Conservation (phyloP, 1,284 basidiomycete species). For the Malassezia furfur region DNA sequence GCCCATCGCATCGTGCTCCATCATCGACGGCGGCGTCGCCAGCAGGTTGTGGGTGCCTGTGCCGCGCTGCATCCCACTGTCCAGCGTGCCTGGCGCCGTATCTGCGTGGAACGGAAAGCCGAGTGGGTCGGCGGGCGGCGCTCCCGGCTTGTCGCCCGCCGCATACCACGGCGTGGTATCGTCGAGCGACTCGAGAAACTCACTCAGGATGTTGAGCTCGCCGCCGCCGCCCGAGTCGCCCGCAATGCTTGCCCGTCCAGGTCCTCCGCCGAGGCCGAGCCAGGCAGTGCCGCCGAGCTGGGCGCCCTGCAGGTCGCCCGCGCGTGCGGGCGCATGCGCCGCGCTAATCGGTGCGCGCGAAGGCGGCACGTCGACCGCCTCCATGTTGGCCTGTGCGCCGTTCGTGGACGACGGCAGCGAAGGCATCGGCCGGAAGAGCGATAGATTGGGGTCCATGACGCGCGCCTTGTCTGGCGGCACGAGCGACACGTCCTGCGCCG, state of each 20-base stretch:
- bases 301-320: neutral
- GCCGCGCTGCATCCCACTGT: neutral
- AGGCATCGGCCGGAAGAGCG: neutral
- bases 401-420: neutral
- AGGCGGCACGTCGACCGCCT: neutral
- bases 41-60: neutral
- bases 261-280: constrained; percentile 38
- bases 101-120: neutral
- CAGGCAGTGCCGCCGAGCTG: constrained; percentile 38
- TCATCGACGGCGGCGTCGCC: constrained; percentile 4
- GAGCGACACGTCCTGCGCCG: neutral
- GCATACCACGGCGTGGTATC: constrained; percentile 8
- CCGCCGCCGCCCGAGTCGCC: constrained; percentile 40
- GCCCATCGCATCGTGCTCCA: neutral
- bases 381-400: neutral
- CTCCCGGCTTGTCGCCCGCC: neutral
- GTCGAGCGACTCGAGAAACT: constrained; percentile 43
- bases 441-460: neutral
- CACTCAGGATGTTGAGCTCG: constrained; percentile 38
- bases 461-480: neutral
- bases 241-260: constrained; percentile 17
- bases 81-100: neutral
- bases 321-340: neutral
- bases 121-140: neutral
- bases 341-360: neutral